These are phyloP conservation scores for Corchorus capsularis DNA, from an alignment of 345 rosid species.

Conservation along the genomic window DNA sequence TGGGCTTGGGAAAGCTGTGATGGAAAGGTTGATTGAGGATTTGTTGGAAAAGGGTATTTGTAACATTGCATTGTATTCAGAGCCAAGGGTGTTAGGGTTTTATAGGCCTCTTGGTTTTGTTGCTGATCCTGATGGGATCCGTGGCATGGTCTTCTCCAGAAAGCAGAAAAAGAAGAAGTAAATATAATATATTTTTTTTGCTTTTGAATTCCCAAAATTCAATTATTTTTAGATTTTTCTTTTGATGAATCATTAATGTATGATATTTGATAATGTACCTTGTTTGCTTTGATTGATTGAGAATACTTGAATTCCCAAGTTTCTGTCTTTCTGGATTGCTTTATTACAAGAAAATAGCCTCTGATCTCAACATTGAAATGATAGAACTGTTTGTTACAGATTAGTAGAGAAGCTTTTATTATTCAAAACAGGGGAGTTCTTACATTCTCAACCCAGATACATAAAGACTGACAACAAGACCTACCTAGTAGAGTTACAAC, in stretches of 20 bases:
- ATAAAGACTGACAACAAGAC: not conserved
- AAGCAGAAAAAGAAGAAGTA: conserved; percentile 50
- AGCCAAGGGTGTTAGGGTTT: conserved; percentile 91
- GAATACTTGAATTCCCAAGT: not conserved
- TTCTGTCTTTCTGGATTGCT: not conserved
- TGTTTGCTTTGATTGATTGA: not conserved
- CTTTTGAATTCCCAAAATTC: not conserved
- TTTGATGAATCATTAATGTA: not conserved
- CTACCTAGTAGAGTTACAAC: not conserved
- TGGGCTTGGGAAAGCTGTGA: conserved; percentile 84
- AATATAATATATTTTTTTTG: not conserved
- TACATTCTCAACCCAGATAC: conserved; percentile 2
- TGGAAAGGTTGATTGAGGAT: conserved; percentile 76
- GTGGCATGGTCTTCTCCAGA: conserved; percentile 84
- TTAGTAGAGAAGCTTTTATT: not conserved
- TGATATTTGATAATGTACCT: not conserved
- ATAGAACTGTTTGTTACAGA: not conserved
- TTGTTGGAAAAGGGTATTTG: conserved; percentile 58
- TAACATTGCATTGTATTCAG: conserved; percentile 80
- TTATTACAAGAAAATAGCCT: conserved; percentile 3
- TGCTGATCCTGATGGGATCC: conserved; percentile 90
- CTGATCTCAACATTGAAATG: not conserved
- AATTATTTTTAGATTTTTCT: not conserved
- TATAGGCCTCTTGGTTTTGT: conserved; percentile 88
- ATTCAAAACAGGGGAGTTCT: not conserved